Percentiles rank a stretch among this genome's conserved stretches.
Conservation (phyloP, 306 rosid genomes). For the Macrotyloma uniflorum region DNA sequence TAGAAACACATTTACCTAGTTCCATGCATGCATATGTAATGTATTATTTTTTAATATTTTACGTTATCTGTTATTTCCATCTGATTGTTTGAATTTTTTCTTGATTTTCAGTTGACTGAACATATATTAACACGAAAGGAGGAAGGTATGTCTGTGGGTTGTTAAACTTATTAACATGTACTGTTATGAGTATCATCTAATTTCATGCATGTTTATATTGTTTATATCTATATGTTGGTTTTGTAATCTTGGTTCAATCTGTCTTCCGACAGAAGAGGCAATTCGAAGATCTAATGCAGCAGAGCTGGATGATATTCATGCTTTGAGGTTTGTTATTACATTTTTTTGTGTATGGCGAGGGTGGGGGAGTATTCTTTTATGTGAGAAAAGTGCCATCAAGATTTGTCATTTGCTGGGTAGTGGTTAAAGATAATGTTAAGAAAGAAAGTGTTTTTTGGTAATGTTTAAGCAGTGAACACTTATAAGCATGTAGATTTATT, state of each 20-base stretch:
- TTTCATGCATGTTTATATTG: slow-evolving; percentile 15
- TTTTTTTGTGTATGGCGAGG: not conserved
- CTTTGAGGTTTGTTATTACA: slow-evolving; percentile 65
- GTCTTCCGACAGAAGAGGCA: slow-evolving; percentile 73
- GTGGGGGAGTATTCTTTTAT: not conserved
- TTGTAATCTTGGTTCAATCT: slow-evolving; percentile 41
- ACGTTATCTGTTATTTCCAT: slow-evolving; percentile 18
- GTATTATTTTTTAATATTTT: not conserved
- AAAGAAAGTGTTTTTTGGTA: not conserved
- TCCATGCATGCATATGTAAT: not conserved
- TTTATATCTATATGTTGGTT: slow-evolving; percentile 30
- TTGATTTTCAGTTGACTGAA: slow-evolving; percentile 69
- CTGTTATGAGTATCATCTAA: not conserved
- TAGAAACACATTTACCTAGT: slow-evolving; percentile 3
- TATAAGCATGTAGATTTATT: not conserved
- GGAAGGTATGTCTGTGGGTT: slow-evolving; percentile 60
- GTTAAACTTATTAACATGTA: slow-evolving; percentile 1
- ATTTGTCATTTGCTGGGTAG: slow-evolving; percentile 1
- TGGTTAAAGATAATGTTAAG: slow-evolving; percentile 6
- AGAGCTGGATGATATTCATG: slow-evolving; percentile 54
- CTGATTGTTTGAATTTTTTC: slow-evolving; percentile 24
- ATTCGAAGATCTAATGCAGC: slow-evolving; percentile 72
- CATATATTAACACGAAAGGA: slow-evolving; percentile 68
- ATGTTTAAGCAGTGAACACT: not conserved
- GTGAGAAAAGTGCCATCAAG: not conserved